Evolutionary conservation across 257 asterid genomes (phyloP).

Genomic region (Jaltomata sinuosa): DNA sequence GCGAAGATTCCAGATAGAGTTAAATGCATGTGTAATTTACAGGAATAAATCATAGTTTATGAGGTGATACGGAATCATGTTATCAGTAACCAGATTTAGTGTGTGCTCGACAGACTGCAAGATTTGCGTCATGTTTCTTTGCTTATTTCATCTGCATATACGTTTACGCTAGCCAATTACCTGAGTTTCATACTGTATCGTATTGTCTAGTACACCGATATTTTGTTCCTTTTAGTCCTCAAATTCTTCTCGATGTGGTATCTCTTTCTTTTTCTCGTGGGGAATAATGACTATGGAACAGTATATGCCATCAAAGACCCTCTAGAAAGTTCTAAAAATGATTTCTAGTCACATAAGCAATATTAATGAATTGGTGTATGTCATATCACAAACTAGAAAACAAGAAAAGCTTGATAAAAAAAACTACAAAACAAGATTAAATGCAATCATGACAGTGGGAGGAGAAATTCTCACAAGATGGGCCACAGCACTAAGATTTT

Average conservation of each 20-base stretch:
- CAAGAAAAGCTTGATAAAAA: not conserved
- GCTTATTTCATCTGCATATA: not conserved
- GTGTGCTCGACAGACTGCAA: not conserved
- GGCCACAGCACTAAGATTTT: conserved; percentile 85
- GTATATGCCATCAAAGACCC: not conserved
- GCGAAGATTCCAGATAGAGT: not conserved
- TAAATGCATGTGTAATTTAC: not conserved
- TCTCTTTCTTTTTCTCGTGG: not conserved
- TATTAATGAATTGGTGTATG: not conserved
- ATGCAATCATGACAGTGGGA: not conserved
- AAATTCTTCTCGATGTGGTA: not conserved
- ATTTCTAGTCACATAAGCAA: not conserved
- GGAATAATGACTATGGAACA: not conserved
- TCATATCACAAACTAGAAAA: not conserved
- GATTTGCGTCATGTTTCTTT: not conserved
- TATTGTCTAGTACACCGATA: not conserved
- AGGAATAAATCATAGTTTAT: not conserved
- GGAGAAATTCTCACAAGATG: conserved; percentile 65
- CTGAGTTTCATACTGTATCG: not conserved
- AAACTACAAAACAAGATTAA: not conserved
- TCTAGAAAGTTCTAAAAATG: not conserved
- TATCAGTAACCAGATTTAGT: not conserved
- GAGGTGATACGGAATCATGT: not conserved
- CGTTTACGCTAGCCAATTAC: not conserved
- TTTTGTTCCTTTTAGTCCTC: not conserved